Percentiles rank a stretch among this genome's conserved stretches.
These are phyloP conservation scores for Murraya paniculata DNA, from an alignment of 345 rosid species.

Conservation along the genomic window DNA sequence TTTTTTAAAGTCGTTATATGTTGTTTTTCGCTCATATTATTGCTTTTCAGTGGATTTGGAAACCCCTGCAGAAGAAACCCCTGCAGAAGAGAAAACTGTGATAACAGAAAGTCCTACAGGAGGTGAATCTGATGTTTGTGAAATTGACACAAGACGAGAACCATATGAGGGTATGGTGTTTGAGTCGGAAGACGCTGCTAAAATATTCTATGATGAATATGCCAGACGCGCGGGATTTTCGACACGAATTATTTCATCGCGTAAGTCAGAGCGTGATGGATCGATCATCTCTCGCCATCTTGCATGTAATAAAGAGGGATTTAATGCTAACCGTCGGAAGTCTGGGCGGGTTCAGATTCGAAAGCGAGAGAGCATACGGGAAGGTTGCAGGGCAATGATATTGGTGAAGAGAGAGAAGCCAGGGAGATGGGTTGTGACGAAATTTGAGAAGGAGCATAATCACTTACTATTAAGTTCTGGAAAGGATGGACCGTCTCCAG, in stretches of 20 bases:
- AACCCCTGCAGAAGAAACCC: background rate
- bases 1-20: background rate
- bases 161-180: slow-evolving; percentile 49
- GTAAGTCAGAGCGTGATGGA: slow-evolving; percentile 44
- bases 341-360: slow-evolving; percentile 39
- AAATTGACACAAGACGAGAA: slow-evolving; percentile 26
- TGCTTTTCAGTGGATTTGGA: slow-evolving; percentile 9
- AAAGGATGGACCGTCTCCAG: slow-evolving; percentile 12
- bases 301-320: slow-evolving; percentile 54
- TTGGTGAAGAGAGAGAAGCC: slow-evolving; percentile 40
- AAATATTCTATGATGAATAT: slow-evolving; percentile 45
- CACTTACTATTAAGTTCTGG: slow-evolving; percentile 36
- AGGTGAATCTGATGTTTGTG: slow-evolving; percentile 21
- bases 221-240: slow-evolving; percentile 40
- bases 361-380: slow-evolving; percentile 41
- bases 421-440: slow-evolving; percentile 40
- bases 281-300: slow-evolving; percentile 43
- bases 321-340: slow-evolving; percentile 35
- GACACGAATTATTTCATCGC: slow-evolving; percentile 44
- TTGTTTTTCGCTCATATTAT: background rate
- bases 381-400: slow-evolving; percentile 54
- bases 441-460: slow-evolving; percentile 50
- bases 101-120: slow-evolving; percentile 17
- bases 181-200: slow-evolving; percentile 49
- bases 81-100: slow-evolving; percentile 5